Evolutionary conservation across 2,329 filamentous ascomycete genomes (phyloP), one percentile per base, ranked within the genome.

Genomic region (Lecanicillium sp.): DNA sequence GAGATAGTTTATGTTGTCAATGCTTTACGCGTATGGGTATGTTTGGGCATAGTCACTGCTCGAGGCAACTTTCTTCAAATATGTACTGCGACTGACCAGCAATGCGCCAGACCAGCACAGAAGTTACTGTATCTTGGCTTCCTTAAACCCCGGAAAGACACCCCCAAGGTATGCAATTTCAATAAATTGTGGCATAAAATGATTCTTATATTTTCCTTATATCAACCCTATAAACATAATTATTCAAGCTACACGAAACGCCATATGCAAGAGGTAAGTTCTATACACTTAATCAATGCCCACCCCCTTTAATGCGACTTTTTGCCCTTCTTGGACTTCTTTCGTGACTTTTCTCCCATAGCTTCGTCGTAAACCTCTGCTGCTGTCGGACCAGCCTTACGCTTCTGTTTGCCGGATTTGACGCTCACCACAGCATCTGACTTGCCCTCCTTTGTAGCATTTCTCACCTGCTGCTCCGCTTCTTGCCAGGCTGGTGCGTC

Each of bases 401-500:
- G 71, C 70, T 92, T 90, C 46, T 58, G 50, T 62, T 88, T 86
- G 42, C 68, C 68, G n/a, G 79, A 77, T 70, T 89, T 92, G 40
- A 96, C 78, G 55, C 84, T 89, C 19, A 95, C 86, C 0, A 80
- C 82, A 13, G 71, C 70, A 51, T 71, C 76, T 34, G 68, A 65
- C 36, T 73, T 69, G 9, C 75, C 75, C 18, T 63, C 69, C 58
- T 74, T 73, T 29, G 66, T 52, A 2, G 74, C 73, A 40, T 58
- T 70, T 15, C 69, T 61, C 22, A 95, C 79, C 52, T 88, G 81
- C 55, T 83, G 82, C 62, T 95, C 89, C 1, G 80, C 80, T 8
- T 79, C 77, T 35, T 73, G 65, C 80, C 80, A 84, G 2, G 68
- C 77, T 0, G 73, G 71, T 0, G 69, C 70, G 25, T 75, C 71